phyloP scores from a whole-genome alignment of 306 rosid species.

The Luffa acutangula region DNA sequence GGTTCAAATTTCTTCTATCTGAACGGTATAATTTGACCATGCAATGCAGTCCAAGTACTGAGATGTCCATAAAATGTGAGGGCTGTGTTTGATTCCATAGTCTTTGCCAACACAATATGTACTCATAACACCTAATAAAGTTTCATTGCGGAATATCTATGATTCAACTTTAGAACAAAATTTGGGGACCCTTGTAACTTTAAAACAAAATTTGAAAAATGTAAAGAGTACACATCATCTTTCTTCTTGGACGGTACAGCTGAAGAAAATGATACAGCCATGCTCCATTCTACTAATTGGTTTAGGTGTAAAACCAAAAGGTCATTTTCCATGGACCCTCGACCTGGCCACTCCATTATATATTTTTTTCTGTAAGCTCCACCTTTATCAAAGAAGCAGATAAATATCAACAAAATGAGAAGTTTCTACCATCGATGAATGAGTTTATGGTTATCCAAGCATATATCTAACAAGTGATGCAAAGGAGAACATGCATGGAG shows the following conservation, averaged over 20 bases:
- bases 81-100: neutral
- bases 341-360: neutral
- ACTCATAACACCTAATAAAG: neutral
- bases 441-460: neutral
- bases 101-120: neutral
- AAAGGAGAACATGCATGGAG: neutral
- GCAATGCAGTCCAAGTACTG: neutral
- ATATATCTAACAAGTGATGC: neutral
- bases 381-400: neutral
- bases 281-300: neutral
- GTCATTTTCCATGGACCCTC: neutral
- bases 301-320: neutral
- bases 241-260: neutral
- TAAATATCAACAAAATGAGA: neutral
- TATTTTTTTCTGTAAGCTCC: neutral
- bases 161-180: neutral
- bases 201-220: neutral
- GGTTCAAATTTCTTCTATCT: neutral
- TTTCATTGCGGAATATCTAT: neutral
- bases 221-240: neutral
- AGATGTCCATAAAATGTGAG: neutral
- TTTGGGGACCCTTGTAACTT: neutral
- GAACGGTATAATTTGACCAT: neutral
- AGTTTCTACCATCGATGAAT: neutral
- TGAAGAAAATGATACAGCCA: neutral